A percentile compares a stretch with the other conserved stretches of the same genome.
These are phyloP conservation scores for Alternaria novae-zelandiae DNA, from an alignment of 2,329 filamentous ascomycete species.

Conservation along the genomic window DNA sequence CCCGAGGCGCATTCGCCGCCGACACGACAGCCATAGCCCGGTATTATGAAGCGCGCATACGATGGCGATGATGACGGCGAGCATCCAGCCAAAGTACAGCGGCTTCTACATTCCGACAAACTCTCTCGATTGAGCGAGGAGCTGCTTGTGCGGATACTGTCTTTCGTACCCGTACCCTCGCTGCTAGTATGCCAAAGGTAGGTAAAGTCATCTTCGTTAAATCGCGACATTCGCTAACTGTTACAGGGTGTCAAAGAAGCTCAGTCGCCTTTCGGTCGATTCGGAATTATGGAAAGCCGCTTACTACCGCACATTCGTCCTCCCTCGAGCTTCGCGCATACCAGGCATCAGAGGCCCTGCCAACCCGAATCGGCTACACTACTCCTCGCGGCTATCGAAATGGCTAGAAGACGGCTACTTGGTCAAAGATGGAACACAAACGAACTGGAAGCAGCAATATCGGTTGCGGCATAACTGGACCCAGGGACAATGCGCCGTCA, in stretches of 20 bases:
- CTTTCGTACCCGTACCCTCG: slow-evolving; percentile 72
- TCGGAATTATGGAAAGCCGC: slow-evolving; percentile 89
- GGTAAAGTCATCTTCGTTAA: background rate
- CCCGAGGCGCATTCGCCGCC: slow-evolving; percentile 14
- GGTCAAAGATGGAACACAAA: slow-evolving; percentile 58
- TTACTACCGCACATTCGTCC: slow-evolving; percentile 87
- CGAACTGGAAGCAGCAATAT: slow-evolving; percentile 89
- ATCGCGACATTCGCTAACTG: slow-evolving; percentile 6
- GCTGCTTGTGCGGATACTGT: slow-evolving; percentile 82
- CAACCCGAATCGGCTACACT: slow-evolving; percentile 51
- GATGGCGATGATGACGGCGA: slow-evolving; percentile 37
- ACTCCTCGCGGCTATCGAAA: slow-evolving; percentile 63
- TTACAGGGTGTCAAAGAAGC: slow-evolving; percentile 73
- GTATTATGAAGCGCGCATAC: slow-evolving; percentile 47
- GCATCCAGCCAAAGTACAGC: slow-evolving; percentile 54
- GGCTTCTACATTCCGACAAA: slow-evolving; percentile 59
- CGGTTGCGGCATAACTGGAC: slow-evolving; percentile 91
- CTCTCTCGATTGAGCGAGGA: slow-evolving; percentile 84
- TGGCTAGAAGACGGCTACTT: slow-evolving; percentile 68
- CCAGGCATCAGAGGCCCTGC: slow-evolving; percentile 65
- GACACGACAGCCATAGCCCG: slow-evolving; percentile 1
- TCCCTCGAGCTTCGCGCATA: slow-evolving; percentile 77
- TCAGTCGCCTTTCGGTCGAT: slow-evolving; percentile 75
- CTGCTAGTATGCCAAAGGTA: slow-evolving; percentile 70
- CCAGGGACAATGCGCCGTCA: slow-evolving; percentile 77